A percentile compares a stretch with the other conserved stretches of the same genome.
Evolutionary conservation across 1,139 yeast species (phyloP).

Genomic region (Debaryomyces sp.): DNA sequence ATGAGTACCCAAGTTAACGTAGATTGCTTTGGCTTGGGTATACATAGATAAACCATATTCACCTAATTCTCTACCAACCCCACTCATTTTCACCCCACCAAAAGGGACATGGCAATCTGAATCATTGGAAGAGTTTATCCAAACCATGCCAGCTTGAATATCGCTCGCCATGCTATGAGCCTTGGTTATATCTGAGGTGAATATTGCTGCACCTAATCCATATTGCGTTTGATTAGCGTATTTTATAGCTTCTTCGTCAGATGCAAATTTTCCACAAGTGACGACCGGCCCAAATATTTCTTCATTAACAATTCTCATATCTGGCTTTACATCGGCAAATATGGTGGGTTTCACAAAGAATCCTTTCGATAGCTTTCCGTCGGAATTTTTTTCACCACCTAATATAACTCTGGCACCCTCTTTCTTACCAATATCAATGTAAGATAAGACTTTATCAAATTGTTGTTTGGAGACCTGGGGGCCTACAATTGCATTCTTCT

Average conservation of each 20-base stretch:
- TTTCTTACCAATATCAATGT: constrained; percentile 54
- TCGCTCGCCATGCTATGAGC: constrained; percentile 51
- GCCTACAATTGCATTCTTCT: constrained; percentile 63
- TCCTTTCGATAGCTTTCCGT: constrained; percentile 44
- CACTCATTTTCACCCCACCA: constrained; percentile 78
- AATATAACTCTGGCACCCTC: constrained; percentile 57
- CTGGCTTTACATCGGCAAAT: constrained; percentile 54
- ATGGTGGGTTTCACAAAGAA: constrained; percentile 56
- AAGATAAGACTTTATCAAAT: constrained; percentile 58
- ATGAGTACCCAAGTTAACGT: constrained; percentile 56
- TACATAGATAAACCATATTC: constrained; percentile 77
- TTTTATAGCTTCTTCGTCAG: constrained; percentile 55
- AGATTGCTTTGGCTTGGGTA: constrained; percentile 80
- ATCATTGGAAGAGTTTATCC: constrained; percentile 73
- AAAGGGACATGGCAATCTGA: constrained; percentile 78
- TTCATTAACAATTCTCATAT: constrained; percentile 57
- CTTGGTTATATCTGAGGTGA: constrained; percentile 57
- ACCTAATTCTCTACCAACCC: constrained; percentile 88
- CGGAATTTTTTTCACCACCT: constrained; percentile 49
- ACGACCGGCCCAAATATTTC: constrained; percentile 68
- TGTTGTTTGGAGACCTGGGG: constrained; percentile 77
- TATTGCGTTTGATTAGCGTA: constrained; percentile 55
- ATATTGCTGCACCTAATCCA: constrained; percentile 76
- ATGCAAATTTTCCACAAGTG: constrained; percentile 50
- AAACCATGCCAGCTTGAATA: constrained; percentile 57